A percentile compares a stretch with the other conserved stretches of the same genome.
These are phyloP conservation scores for Rhododendron ferrugineum DNA, from an alignment of 148 eudicot genomes.

Conservation along the genomic window DNA sequence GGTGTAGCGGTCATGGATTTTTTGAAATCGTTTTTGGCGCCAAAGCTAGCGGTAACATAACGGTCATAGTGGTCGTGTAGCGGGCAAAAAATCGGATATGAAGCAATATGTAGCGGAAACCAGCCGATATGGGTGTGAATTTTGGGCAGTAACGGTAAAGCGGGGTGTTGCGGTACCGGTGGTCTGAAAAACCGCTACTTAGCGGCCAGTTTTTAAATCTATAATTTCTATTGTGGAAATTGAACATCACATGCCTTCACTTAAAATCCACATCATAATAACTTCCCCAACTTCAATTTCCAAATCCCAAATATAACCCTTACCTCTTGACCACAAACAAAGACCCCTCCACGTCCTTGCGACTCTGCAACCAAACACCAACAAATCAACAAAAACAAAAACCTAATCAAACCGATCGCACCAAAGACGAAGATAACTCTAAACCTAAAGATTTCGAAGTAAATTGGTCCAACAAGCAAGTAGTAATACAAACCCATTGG, in stretches of 20 bases:
- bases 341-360: slow-evolving; percentile 94
- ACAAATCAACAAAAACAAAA: not conserved
- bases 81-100: not conserved
- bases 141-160: not conserved
- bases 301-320: not conserved
- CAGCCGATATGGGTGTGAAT: no score
- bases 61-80: no score
- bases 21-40: not conserved
- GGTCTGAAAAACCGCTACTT: not conserved
- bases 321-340: slow-evolving; percentile 80
- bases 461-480: not conserved
- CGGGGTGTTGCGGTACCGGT: not conserved
- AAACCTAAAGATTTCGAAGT: not conserved
- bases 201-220: not conserved
- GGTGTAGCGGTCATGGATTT: not conserved
- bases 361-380: slow-evolving; percentile 40
- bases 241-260: not conserved
- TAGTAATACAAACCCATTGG: slow-evolving; percentile 53
- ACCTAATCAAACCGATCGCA: not conserved
- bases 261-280: not conserved
- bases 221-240: not conserved
- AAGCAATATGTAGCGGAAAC: no score
- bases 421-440: not conserved
- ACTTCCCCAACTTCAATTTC: not conserved
- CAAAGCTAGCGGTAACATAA: not conserved